phyloP scores from a whole-genome alignment of 345 rosid species.

The Cardamine resedifolia region DNA sequence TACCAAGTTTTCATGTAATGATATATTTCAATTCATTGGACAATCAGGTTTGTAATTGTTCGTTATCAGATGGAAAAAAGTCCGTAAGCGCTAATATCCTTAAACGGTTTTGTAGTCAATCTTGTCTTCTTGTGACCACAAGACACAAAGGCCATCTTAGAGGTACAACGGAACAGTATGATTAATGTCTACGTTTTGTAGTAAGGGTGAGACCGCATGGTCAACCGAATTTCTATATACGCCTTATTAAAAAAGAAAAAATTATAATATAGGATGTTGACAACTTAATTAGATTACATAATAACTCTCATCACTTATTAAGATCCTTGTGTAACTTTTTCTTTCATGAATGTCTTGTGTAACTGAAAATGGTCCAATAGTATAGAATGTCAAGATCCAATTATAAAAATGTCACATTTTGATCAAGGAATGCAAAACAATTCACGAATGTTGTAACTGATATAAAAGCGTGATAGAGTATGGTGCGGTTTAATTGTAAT shows the following conservation, averaged over 20 bases:
- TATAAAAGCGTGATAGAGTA: background rate
- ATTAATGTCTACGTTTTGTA: constrained; percentile 21
- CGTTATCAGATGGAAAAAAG: background rate
- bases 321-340: background rate
- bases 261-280: constrained; percentile 6
- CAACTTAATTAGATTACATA: background rate
- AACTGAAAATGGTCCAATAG: background rate
- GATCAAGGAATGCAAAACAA: background rate
- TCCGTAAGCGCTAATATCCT: constrained; percentile 8
- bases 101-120: constrained; percentile 19
- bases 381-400: background rate
- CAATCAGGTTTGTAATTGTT: constrained; percentile 5
- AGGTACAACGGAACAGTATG: constrained; percentile 18
- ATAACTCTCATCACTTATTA: background rate
- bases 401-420: background rate
- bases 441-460: background rate
- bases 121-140: constrained; percentile 36
- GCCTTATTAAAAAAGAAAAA: background rate
- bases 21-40: background rate
- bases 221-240: constrained; percentile 21
- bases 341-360: background rate
- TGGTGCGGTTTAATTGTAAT: background rate
- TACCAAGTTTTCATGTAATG: background rate
- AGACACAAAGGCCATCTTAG: constrained; percentile 6
- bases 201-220: constrained; percentile 16